Percentiles rank a stretch among this genome's conserved stretches.
Evolutionary conservation across 2,329 filamentous ascomycete genomes (phyloP).

Genomic region (Davidsoniella virescens): DNA sequence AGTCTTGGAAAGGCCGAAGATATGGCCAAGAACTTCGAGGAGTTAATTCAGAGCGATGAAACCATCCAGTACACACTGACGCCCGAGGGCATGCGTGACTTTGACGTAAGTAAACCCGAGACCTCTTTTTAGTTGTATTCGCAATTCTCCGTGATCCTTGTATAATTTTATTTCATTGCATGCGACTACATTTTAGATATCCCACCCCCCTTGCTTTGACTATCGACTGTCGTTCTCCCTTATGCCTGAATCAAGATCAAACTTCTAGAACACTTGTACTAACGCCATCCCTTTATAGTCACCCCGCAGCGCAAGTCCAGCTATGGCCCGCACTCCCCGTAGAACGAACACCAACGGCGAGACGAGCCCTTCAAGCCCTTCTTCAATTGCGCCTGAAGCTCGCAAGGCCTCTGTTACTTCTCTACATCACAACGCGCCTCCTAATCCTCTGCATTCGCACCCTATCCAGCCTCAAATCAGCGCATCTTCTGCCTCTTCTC

Average conservation of each 20-base stretch:
- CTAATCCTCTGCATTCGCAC: slow-evolving; percentile 11
- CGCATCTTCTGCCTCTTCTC: slow-evolving; percentile 14
- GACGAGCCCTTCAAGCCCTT: slow-evolving; percentile 29
- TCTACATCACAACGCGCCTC: slow-evolving; percentile 11
- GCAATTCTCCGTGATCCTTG: no score
- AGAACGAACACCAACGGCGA: slow-evolving; percentile 30
- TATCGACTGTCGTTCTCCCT: not conserved
- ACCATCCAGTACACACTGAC: slow-evolving; percentile 73
- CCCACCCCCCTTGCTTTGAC: not conserved
- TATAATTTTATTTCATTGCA: not conserved
- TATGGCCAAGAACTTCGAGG: slow-evolving; percentile 55
- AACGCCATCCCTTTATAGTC: slow-evolving; percentile 8
- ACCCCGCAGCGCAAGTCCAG: slow-evolving; percentile 22
- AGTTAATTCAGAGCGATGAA: slow-evolving; percentile 66
- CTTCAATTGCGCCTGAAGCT: slow-evolving; percentile 26
- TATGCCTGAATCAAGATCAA: no score
- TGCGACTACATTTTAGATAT: not conserved
- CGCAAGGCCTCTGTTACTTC: slow-evolving; percentile 12
- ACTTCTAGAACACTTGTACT: slow-evolving; percentile 6
- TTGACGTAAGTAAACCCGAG: slow-evolving; percentile 42
- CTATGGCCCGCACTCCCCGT: slow-evolving; percentile 25
- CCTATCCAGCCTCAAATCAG: slow-evolving; percentile 7
- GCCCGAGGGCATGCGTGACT: slow-evolving; percentile 60
- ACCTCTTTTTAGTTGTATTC: not conserved
- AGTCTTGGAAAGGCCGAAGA: slow-evolving; percentile 32